Evolutionary conservation across 139 green algal genomes (phyloP).

Genomic region (Micractinium sp.): DNA sequence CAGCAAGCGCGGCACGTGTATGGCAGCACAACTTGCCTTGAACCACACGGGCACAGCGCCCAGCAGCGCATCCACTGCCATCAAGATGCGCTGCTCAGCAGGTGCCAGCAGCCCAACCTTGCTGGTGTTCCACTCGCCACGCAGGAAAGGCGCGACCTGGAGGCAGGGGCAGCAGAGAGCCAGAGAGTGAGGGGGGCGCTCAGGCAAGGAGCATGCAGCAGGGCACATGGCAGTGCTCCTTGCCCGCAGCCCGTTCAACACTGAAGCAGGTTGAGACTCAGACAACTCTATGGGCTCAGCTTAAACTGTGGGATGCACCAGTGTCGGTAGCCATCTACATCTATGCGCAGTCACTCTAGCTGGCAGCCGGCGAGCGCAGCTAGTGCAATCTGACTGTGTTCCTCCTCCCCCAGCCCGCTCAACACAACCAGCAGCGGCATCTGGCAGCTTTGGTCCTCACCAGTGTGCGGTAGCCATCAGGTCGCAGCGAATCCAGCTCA

Average conservation of each 20-base stretch:
- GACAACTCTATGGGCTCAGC: too few relatives aligned
- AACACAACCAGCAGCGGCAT: not conserved
- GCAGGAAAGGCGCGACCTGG: constrained; percentile 63
- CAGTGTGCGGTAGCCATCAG: constrained; percentile 72
- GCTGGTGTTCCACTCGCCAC: constrained; percentile 63
- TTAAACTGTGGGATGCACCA: too few relatives aligned
- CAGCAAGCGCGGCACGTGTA: too few relatives aligned
- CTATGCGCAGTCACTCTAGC: too few relatives aligned
- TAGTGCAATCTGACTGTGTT: too few relatives aligned
- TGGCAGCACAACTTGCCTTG: constrained; percentile 34
- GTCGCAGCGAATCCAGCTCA: constrained; percentile 48
- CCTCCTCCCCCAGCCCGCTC: not conserved
- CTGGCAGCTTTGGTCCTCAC: not conserved
- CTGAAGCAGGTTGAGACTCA: too few relatives aligned
- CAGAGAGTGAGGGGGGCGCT: too few relatives aligned
- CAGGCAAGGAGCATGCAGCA: too few relatives aligned
- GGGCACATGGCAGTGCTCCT: not conserved
- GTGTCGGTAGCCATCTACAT: not conserved
- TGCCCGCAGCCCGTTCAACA: too few relatives aligned
- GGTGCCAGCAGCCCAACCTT: constrained; percentile 19
- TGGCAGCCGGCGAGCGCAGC: too few relatives aligned
- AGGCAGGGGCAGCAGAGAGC: too few relatives aligned
- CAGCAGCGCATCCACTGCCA: constrained; percentile 59
- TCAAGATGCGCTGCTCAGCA: constrained; percentile 53
- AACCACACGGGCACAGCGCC: constrained; percentile 67